phyloP scores from a whole-genome alignment of 2,329 filamentous ascomycete genomes.

The Elsinoe necatrix region DNA sequence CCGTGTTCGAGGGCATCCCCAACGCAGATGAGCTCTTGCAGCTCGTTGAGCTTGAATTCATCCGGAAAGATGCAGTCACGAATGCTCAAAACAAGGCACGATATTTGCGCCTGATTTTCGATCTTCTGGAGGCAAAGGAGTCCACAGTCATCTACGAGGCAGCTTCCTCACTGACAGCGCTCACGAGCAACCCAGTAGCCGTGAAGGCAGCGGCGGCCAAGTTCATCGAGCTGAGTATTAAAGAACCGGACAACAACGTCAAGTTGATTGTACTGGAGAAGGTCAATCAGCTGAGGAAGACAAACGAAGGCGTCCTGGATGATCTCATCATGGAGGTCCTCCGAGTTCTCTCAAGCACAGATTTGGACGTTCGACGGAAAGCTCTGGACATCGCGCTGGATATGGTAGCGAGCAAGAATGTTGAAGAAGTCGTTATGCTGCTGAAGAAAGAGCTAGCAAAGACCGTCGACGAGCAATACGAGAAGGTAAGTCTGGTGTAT shows the following conservation, averaged over 20 bases:
- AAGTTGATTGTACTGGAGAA: slow-evolving; percentile 96
- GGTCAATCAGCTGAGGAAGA: slow-evolving; percentile 76
- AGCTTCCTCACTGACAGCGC: slow-evolving; percentile 82
- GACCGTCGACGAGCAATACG: slow-evolving; percentile 96
- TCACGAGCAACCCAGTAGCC: slow-evolving; percentile 93
- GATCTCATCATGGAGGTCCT: slow-evolving; percentile 96
- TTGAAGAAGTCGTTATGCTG: slow-evolving; percentile 91
- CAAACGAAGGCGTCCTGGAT: slow-evolving; percentile 84
- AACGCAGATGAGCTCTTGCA: slow-evolving; percentile 92
- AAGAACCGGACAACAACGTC: slow-evolving; percentile 97
- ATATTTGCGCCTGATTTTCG: slow-evolving; percentile 91
- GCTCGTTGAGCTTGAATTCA: slow-evolving; percentile 91
- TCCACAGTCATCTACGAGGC: slow-evolving; percentile 97
- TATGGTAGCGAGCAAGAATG: slow-evolving; percentile 98
- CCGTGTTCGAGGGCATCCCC: slow-evolving; percentile 84
- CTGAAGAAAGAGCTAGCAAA: slow-evolving; percentile 97
- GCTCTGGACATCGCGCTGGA: slow-evolving; percentile 83
- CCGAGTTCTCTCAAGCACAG: slow-evolving; percentile 85
- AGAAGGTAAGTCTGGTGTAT: slow-evolving; percentile 53
- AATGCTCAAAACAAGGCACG: slow-evolving; percentile 93
- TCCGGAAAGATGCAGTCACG: slow-evolving; percentile 91
- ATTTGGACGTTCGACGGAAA: slow-evolving; percentile 91
- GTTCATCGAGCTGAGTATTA: slow-evolving; percentile 94
- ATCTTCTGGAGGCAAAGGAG: slow-evolving; percentile 83
- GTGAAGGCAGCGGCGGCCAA: slow-evolving; percentile 94